phyloP scores from a whole-genome alignment of 2,329 filamentous ascomycete genomes.

The Venturia asperata region DNA sequence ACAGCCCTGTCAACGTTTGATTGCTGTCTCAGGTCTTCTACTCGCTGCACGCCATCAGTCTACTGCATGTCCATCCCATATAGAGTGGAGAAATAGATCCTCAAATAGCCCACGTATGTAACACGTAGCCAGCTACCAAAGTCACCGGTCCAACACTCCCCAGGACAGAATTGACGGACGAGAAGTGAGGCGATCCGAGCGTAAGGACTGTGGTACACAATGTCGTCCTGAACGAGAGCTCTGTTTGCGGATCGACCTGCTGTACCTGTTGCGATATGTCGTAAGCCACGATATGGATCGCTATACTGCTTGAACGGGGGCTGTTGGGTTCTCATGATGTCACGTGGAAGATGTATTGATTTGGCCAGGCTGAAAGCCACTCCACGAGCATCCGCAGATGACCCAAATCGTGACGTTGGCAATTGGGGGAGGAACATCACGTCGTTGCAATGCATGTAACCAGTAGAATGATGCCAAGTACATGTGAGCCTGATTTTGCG shows the following conservation, averaged over 20 bases:
- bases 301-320: background rate
- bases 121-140: background rate
- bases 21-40: background rate
- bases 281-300: background rate
- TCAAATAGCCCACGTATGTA: background rate
- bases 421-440: background rate
- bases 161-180: background rate
- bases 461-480: background rate
- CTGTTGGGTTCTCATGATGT: background rate
- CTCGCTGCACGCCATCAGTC: background rate
- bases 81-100: too few species aligned
- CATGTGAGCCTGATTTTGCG: background rate
- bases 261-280: background rate
- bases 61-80: background rate
- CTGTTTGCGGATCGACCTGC: background rate
- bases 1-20: background rate
- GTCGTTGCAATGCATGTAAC: background rate
- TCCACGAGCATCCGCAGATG: background rate
- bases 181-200: conserved; percentile 11
- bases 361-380: background rate
- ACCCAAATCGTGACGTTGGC: background rate
- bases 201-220: background rate
- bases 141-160: too few species aligned
- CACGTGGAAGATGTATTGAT: background rate
- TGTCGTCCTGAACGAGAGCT: background rate